These are phyloP conservation scores for Trifolium subterraneum DNA, from an alignment of 306 rosid genomes.

Conservation along the genomic window DNA sequence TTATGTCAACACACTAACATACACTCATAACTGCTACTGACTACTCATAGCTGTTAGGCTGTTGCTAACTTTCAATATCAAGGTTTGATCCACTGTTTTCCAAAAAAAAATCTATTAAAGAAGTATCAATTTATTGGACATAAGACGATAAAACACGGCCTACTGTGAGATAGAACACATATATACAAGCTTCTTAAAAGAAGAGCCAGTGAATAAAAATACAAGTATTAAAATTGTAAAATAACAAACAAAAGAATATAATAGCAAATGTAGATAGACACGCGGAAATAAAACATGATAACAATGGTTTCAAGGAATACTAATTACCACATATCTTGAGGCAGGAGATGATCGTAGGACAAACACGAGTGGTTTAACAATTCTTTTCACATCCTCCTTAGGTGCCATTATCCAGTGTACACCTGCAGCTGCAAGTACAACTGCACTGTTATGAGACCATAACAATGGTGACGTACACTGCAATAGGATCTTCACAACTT, in stretches of 20 bases:
- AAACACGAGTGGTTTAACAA: conserved; percentile 89
- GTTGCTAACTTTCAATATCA: neutral
- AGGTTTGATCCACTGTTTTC: neutral
- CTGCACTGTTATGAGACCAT: conserved; percentile 98
- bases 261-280: conserved; percentile 3
- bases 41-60: neutral
- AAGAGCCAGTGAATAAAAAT: conserved; percentile 11
- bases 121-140: neutral
- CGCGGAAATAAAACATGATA: conserved; percentile 15
- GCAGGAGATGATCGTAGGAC: conserved; percentile 79
- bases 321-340: conserved; percentile 86
- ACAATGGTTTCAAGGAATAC: conserved; percentile 37
- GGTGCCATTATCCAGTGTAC: conserved; percentile 97
- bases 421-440: conserved; percentile 91
- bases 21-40: too few relatives aligned
- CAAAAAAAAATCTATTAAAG: neutral
- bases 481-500: conserved; percentile 83
- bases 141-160: neutral
- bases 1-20: conserved; percentile 3
- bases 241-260: conserved; percentile 26
- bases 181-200: conserved; percentile 33
- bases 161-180: conserved; percentile 11
- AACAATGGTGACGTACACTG: conserved; percentile 89
- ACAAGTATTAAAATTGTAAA: conserved; percentile 1
- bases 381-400: conserved; percentile 60